Conservation (phyloP, 768 basidiomycete species). For the Mycena galopus region DNA sequence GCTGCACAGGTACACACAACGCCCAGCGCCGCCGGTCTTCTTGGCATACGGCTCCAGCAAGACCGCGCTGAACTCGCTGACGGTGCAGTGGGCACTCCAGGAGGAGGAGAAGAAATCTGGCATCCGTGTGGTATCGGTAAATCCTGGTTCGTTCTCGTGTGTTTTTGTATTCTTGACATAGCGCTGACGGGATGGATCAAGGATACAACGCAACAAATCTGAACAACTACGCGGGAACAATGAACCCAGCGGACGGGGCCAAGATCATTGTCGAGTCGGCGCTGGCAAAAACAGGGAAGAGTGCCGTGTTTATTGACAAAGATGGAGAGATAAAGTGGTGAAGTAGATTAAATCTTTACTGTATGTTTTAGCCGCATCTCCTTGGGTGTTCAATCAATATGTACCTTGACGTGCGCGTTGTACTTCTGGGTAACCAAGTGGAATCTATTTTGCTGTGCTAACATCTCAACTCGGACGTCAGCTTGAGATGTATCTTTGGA, state of each 20-base stretch:
- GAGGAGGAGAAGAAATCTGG: slow-evolving; percentile 23
- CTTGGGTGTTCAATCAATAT: not conserved
- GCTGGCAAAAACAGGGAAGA: not conserved
- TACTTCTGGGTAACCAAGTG: too few relatives aligned
- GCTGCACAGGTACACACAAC: not conserved
- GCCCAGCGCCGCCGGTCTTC: not conserved
- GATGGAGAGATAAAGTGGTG: slow-evolving; percentile 1
- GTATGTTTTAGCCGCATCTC: not conserved
- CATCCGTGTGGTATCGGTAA: slow-evolving; percentile 13
- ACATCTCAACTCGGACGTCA: too few relatives aligned
- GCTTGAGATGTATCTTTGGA: too few relatives aligned
- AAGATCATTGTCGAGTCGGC: slow-evolving; percentile 15
- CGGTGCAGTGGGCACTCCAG: slow-evolving; percentile 19
- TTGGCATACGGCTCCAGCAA: slow-evolving; percentile 20
- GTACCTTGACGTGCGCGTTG: too few relatives aligned
- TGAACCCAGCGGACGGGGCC: slow-evolving; percentile 8
- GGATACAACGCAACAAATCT: not conserved
- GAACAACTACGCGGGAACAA: not conserved
- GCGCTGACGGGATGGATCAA: not conserved
- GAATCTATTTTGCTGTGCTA: too few relatives aligned
- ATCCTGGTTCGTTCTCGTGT: slow-evolving; percentile 5
- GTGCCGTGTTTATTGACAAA: slow-evolving; percentile 10
- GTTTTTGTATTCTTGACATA: too few relatives aligned
- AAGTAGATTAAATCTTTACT: not conserved
- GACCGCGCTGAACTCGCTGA: slow-evolving; percentile 27